Base-by-base conservation (phyloP, 805 yeast species). In the Ogataea minuta region DNA sequence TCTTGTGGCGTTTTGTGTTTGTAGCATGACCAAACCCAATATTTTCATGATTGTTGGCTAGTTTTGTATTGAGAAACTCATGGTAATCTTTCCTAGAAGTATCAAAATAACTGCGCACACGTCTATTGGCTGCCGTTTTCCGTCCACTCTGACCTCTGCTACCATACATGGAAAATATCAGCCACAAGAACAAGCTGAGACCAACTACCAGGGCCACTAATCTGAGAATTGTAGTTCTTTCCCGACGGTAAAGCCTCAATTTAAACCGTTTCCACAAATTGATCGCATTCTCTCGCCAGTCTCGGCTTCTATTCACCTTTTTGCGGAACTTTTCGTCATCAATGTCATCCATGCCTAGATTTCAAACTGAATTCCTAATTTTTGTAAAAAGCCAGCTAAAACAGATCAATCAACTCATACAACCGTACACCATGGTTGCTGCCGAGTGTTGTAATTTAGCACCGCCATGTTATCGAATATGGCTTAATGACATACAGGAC, bases 1-100 rank as follows among this genome's bases (percentile, higher is more conserved):
- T 41, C 21, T 44, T 53, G 23, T 46, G 53, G 23, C 43, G 46
- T 21, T 44, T 45, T 25, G 34, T 39, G 13, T 38, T 27, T 4
- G 52, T 41, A 1, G 49, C 46, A 11, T 31, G 36, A 2, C 57
- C 58, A 36, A 56, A 54, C 4, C 60, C 61, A 24, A 49, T 35
- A 21, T 50, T 48, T 20, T 49, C 52, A 24, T 51, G 54, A n/a
- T 50, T 39, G 9, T 45, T 44, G 3, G 57, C 41, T 9, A 60
- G 41, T 35, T 48, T 49, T 11, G 43, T 35, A 23, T 60, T 60
- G 15, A 60, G 38, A 28, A 43, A 46, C 4, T 53, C 46, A 36
- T 59, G 62, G 31, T 52, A 52, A 8, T 41, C 20, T 6, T 39
- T 37, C 16, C 36, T 43, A 16, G 50, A 34, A 7, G 27, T 28